These are phyloP conservation scores for Kodamaea laetipori DNA, from an alignment of 805 yeast genomes.

Conservation along the genomic window DNA sequence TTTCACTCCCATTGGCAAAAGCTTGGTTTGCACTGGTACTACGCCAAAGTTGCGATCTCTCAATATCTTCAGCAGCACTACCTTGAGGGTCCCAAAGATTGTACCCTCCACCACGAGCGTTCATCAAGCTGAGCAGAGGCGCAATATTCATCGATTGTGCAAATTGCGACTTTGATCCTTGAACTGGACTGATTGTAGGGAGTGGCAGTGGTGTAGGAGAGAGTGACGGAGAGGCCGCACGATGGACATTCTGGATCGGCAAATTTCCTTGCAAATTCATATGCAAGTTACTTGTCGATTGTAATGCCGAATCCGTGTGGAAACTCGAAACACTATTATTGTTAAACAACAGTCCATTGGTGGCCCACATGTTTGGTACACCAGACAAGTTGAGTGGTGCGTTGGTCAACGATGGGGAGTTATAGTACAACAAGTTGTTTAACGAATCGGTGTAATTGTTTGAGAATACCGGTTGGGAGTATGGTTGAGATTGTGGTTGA, in stretches of 20 bases:
- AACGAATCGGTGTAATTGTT: not conserved
- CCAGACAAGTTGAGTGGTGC: constrained; percentile 5
- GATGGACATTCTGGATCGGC: not conserved
- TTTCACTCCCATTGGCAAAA: constrained; percentile 2
- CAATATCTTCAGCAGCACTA: not conserved
- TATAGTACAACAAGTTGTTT: constrained; percentile 4
- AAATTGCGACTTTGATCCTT: not conserved
- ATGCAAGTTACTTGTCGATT: constrained; percentile 4
- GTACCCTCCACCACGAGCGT: constrained; percentile 8
- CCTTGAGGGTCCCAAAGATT: constrained; percentile 9
- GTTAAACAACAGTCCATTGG: constrained; percentile 6
- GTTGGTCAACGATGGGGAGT: not conserved
- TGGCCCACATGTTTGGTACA: constrained; percentile 8
- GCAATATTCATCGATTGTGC: constrained; percentile 7
- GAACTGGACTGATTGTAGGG: constrained; percentile 7
- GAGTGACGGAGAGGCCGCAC: constrained; percentile 7
- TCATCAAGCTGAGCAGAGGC: constrained; percentile 15
- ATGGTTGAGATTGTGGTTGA: not conserved
- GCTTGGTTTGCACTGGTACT: constrained; percentile 1
- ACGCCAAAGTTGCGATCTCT: constrained; percentile 7
- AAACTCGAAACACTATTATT: constrained; percentile 8
- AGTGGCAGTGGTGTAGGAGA: constrained; percentile 11
- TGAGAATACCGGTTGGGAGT: not conserved
- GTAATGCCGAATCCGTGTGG: constrained; percentile 2
- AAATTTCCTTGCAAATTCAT: constrained; percentile 1